Evolutionary conservation across 2,329 filamentous ascomycete species (phyloP).

Genomic region (Microdochium paspali): DNA sequence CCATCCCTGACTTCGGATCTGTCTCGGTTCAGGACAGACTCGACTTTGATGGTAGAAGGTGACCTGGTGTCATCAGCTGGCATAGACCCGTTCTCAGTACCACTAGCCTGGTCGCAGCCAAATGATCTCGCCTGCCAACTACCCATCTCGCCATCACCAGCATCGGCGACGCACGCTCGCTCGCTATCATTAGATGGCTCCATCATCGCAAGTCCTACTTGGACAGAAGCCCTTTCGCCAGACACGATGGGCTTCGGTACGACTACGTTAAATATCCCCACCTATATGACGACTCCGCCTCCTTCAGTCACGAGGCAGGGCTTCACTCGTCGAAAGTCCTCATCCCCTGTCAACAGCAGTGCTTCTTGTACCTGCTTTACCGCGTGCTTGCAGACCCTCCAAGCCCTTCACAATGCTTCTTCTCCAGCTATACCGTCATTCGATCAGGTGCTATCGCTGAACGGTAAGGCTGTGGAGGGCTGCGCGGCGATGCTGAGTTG

Average conservation of each 20-base stretch:
- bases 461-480: constrained; percentile 37
- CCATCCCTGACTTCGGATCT: constrained; percentile 24
- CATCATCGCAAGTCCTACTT: constrained; percentile 2
- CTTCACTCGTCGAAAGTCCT: constrained; percentile 17
- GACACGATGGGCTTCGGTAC: constrained; percentile 8
- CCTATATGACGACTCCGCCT: not conserved
- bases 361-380: constrained; percentile 36
- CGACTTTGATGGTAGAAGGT: constrained; percentile 11
- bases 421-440: constrained; percentile 27
- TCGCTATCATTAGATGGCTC: constrained; percentile 22
- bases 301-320: constrained; percentile 20
- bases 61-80: constrained; percentile 13
- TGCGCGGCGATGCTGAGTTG: constrained; percentile 38
- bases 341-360: constrained; percentile 12
- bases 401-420: constrained; percentile 35
- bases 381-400: constrained; percentile 33
- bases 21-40: constrained; percentile 19
- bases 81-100: constrained; percentile 23
- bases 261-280: not conserved
- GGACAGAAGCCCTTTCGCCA: constrained; percentile 27
- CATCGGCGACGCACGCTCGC: constrained; percentile 17
- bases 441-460: constrained; percentile 33
- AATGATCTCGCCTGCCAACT: constrained; percentile 23
- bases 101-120: constrained; percentile 29
- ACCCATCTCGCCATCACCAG: constrained; percentile 16